Evolutionary conservation across 2,329 filamentous ascomycete species (phyloP).

Genomic region (Fusarium sp.): DNA sequence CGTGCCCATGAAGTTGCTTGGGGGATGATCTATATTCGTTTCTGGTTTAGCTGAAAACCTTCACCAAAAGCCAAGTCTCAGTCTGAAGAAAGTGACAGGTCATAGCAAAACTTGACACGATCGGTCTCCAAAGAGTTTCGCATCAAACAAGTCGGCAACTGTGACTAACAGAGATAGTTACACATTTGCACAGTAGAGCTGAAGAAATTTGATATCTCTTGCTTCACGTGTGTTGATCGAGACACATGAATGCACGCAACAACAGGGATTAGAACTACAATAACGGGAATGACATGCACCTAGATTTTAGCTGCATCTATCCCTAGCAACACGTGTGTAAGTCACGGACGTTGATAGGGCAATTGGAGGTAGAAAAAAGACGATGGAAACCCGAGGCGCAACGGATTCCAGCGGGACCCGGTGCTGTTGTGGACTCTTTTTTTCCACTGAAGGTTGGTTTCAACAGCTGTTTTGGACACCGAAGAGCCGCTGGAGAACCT

Average conservation of each 20-base stretch:
- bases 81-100: neutral
- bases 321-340: conserved; percentile 30
- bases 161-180: neutral
- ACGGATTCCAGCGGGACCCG: conserved; percentile 5
- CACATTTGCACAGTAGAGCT: neutral
- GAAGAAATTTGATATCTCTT: neutral
- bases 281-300: conserved; percentile 26
- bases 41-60: conserved; percentile 22
- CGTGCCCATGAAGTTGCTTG: conserved; percentile 11
- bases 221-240: conserved; percentile 31
- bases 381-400: conserved; percentile 8
- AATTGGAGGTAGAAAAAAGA: conserved; percentile 15
- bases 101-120: neutral
- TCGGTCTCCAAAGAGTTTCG: neutral
- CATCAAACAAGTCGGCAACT: neutral
- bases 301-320: conserved; percentile 18
- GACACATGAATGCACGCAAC: conserved; percentile 27
- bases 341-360: conserved; percentile 33
- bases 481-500: conserved; percentile 22
- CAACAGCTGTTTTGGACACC: conserved; percentile 16
- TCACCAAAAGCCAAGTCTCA: conserved; percentile 24
- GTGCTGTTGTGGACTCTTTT: conserved; percentile 9
- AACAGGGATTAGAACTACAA: conserved; percentile 15
- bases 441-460: conserved; percentile 20
- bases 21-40: conserved; percentile 23